Percentiles rank a stretch among this genome's conserved stretches.
Evolutionary conservation across 2,329 filamentous ascomycete species (phyloP).

Genomic region (Drechslerella dactyloides): DNA sequence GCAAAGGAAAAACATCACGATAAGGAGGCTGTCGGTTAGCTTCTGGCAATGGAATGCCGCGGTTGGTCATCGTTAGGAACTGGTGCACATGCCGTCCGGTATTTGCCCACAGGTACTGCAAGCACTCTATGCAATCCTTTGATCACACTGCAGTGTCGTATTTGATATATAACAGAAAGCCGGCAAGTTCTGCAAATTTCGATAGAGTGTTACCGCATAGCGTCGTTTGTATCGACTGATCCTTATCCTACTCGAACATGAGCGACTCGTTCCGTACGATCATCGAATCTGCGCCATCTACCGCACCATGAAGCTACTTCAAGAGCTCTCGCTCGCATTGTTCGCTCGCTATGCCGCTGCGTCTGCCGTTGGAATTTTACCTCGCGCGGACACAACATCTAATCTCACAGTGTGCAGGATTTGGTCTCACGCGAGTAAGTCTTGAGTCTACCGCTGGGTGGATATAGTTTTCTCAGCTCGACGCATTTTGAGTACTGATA

Average conservation of each 20-base stretch:
- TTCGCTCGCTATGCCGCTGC: background rate
- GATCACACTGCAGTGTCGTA: background rate
- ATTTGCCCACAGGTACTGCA: too few species aligned
- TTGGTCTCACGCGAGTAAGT: slow-evolving; percentile 44
- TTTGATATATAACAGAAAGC: slow-evolving; percentile 4
- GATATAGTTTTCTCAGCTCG: background rate
- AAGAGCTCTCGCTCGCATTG: slow-evolving; percentile 8
- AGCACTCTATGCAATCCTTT: background rate
- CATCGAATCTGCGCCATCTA: background rate
- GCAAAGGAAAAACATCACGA: slow-evolving; percentile 3
- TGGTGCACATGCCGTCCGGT: too few species aligned
- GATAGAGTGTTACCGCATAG: too few species aligned
- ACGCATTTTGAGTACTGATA: background rate
- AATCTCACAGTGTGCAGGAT: slow-evolving; percentile 25
- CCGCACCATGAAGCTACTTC: slow-evolving; percentile 14
- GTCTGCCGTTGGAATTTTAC: slow-evolving; percentile 6
- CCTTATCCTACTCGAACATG: background rate
- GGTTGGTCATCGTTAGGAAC: too few species aligned
- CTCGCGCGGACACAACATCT: slow-evolving; percentile 9
- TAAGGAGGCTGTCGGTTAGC: background rate
- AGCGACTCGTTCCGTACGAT: background rate
- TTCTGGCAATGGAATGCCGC: background rate
- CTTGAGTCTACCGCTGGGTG: background rate
- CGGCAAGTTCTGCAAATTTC: background rate
- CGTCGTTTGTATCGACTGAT: too few species aligned